Evolutionary conservation across 176 grass and related monocot genomes (phyloP), one percentile per base, ranked within the genome.

Genomic region (Alloteropsis semialata): DNA sequence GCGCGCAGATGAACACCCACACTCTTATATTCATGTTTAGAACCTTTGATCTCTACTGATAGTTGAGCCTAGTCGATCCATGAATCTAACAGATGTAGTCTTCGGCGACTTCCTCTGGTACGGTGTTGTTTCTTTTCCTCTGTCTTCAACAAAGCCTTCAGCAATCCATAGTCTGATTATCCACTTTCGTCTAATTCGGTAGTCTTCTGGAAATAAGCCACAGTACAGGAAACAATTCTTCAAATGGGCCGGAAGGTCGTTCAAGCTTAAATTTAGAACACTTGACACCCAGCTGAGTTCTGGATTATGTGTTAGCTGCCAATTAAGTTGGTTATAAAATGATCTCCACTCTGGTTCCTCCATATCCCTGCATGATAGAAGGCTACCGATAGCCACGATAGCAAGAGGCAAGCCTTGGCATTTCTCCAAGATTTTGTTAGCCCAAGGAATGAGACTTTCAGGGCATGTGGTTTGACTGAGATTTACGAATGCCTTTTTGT

Each of bases 321-420:
- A 72, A 21, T 72, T 72, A 10, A 72, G 69, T 32, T 72, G 69
- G 7, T 72, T 72, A 3, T 50, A 72, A 43, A 72, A 72, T 19
- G 17, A 11, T 72, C 18, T 11, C 69, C 69, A 72, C 69, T 50
- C 69, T 18, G 30, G 69, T 29, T 72, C 22, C 44, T 50, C 69
- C 44, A 21, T 50, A 10, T 21, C 69, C 48, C 44, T 72, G 9
- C 48, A 72, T 10, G 69, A 72, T 19, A 50, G 13, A 18, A 72
- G 69, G 69, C 44, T 50, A 5, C 69, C 69, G 8, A 50, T 72
- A 32, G 69, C 44, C 15, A 11, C 16, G 10, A 72, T 25, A 72
- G 69, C 69, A 9, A 72, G 28, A 2, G 69, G 44, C 44, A 72
- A 50, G 2, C 69, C 69, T 50, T 50, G 44, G 18, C 44, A 72